Base-by-base conservation (phyloP, 164 flowering plant species). In the Dillenia turbinata region DNA sequence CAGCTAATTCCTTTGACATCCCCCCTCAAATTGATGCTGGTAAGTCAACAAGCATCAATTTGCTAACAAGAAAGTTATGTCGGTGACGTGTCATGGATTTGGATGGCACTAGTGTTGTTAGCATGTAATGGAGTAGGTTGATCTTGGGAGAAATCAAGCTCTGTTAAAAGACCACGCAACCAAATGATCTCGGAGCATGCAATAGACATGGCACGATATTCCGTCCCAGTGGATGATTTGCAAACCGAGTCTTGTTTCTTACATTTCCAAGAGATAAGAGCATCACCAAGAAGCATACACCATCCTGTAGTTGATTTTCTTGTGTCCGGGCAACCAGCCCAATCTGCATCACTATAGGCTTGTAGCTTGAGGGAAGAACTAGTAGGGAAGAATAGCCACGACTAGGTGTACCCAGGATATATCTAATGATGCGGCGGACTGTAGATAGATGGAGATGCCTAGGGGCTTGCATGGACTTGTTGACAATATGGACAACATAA, bases 261-360 rank as follows among this genome's bases (percentile, higher is more conserved):
- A 0, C 7, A 33, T 33, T 33, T 33, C 40, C 40, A 33, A 33
- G 7, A 33, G 40, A 33, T 33, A 51, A 52, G 49, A 43, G 65
- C 65, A 61, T 51, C 49, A 52, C 65, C 65, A 61, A 44, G 52
- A 59, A 59, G 47, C 43, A 59, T n/a, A n/a, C 62, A 47, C 62
- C 14, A 59, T 47, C 52, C 52, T 0, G 52, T 59, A 19, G 62
- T 59, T 47, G 52, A 59, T 47, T 47, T 59, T 43, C n/a, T 47
- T 11, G 49, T 5, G 40, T 33, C 40, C 7, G 40, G 40, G 40
- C 7, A 33, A 33, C 40, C 40, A 33, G 40, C 40, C 59, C 59
- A 63, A 54, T 54, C 51, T 22, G 45, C 52, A 46, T 49, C 59
- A 22, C 54, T 47, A 11, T 63, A 63, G 40, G 66, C 66, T 44